Evolutionary conservation across 306 rosid species (phyloP).

Genomic region (Cucumis cinereus): DNA sequence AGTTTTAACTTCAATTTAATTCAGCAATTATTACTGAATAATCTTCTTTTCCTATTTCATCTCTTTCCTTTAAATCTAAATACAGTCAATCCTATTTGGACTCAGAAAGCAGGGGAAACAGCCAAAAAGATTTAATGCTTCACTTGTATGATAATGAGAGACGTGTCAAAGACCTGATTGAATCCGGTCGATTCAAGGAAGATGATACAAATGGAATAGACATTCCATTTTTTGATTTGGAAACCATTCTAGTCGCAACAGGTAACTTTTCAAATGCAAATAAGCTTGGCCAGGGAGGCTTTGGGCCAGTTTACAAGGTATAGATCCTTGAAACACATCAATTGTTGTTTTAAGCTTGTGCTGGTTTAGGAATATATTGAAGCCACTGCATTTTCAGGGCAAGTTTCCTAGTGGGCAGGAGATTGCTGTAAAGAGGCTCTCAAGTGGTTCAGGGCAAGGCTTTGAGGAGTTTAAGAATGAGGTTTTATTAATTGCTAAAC

Average conservation of each 20-base stretch:
- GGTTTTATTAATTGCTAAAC: constrained; percentile 66
- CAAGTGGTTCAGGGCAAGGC: constrained; percentile 76
- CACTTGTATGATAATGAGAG: constrained; percentile 27
- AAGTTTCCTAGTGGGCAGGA: constrained; percentile 49
- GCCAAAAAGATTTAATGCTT: constrained; percentile 30
- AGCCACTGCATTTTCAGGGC: constrained; percentile 26
- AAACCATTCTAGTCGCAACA: constrained; percentile 24
- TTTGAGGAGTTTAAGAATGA: constrained; percentile 66
- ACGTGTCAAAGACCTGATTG: constrained; percentile 18
- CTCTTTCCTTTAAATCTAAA: constrained; percentile 11
- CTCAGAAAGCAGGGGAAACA: constrained; percentile 38
- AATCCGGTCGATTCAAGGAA: constrained; percentile 15
- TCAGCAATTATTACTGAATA: not conserved
- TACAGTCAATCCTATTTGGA: constrained; percentile 13
- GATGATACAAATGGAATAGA: constrained; percentile 18
- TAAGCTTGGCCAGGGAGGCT: constrained; percentile 47
- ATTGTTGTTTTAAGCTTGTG: not conserved
- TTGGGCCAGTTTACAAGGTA: constrained; percentile 50
- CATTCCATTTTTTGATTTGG: constrained; percentile 24
- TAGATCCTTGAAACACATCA: constrained; percentile 2
- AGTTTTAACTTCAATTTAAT: not conserved
- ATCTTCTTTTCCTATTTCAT: not conserved
- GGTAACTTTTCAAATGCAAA: constrained; percentile 30
- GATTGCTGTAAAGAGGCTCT: constrained; percentile 69
- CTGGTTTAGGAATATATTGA: not conserved